These are phyloP conservation scores for Nicotiana benthamiana DNA, from an alignment of 257 asterid genomes.

Conservation along the genomic window DNA sequence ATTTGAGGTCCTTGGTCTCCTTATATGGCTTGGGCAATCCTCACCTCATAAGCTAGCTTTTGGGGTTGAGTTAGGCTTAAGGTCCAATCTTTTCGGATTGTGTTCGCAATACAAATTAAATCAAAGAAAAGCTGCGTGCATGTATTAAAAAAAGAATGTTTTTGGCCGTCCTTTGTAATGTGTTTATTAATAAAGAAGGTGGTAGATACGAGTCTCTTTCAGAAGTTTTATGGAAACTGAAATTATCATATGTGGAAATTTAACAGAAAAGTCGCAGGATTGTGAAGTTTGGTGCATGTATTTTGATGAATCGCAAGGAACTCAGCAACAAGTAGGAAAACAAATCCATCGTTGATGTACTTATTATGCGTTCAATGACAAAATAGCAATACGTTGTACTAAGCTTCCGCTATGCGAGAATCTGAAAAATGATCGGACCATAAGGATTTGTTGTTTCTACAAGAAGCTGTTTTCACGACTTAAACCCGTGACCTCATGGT, in stretches of 20 bases:
- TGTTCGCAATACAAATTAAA: not conserved
- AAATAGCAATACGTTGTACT: no score
- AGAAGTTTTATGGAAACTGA: not conserved
- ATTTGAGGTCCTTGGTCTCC: no score
- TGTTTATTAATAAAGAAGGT: not conserved
- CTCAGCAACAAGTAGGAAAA: not conserved
- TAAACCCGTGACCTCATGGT: no score
- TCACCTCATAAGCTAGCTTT: no score
- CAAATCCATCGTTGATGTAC: not conserved
- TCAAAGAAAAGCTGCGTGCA: not conserved
- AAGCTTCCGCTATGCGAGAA: no score
- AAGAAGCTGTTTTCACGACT: no score
- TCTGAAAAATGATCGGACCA: no score
- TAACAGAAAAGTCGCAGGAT: not conserved
- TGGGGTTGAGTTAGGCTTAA: no score
- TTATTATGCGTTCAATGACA: not conserved
- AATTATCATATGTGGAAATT: not conserved
- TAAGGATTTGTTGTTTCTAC: no score
- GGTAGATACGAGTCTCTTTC: not conserved
- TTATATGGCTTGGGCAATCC: no score
- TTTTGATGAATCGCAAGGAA: not conserved
- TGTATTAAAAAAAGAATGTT: not conserved
- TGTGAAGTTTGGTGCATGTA: not conserved
- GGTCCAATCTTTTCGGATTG: no score
- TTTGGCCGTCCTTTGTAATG: not conserved